Base-by-base conservation (phyloP, 2,329 filamentous ascomycete genomes). In the Orbilia ellipsospora region DNA sequence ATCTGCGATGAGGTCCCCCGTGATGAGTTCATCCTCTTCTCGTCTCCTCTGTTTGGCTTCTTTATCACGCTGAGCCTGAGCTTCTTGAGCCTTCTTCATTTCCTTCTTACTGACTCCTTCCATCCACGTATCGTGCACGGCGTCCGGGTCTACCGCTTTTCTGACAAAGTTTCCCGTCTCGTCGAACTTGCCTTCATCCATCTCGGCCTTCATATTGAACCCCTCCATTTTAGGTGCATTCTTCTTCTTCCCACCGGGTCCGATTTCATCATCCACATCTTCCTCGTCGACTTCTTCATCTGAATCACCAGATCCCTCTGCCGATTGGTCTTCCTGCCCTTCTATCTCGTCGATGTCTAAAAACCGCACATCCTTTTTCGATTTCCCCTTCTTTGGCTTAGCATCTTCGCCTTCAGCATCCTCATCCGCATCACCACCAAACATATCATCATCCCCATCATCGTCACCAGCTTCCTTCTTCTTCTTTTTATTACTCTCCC, bases 211-310 rank as follows among this genome's bases (percentile, higher is more conserved):
- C 86, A 99, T 92, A 81, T 99, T 98, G 86, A 99, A 99, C 1
- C 94, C 94, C 82, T 98, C 95, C 4, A 99, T 87, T 81, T 95
- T 92, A 1, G 95, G 95, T 1, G 95, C 95, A 82, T 97, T 93
- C 80, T 90, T 92, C 84, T 97, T 98, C 79, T 96, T 90, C 1
- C 92, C 91, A 13, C 95, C 95, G 0, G 92, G 90, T 1, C 95
- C 95, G 4, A 99, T 86, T 82, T 99, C 95, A 65, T 94, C 90
- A 78, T 97, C 95, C 15, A 97, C 81, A 16, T 92, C 88, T 59
- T 92, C 90, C n/a, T 88, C 88, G 50, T 87, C 86, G 4, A 88
- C 87, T 62, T 87, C 87, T 66, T 85, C 85, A 48, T 83, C 85
- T 20, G 90, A 89, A 45, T 83, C 85, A 20, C 86, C 86, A 68